Base-by-base conservation (phyloP, 2,329 filamentous ascomycete species). In the Curvularia spicifera region DNA sequence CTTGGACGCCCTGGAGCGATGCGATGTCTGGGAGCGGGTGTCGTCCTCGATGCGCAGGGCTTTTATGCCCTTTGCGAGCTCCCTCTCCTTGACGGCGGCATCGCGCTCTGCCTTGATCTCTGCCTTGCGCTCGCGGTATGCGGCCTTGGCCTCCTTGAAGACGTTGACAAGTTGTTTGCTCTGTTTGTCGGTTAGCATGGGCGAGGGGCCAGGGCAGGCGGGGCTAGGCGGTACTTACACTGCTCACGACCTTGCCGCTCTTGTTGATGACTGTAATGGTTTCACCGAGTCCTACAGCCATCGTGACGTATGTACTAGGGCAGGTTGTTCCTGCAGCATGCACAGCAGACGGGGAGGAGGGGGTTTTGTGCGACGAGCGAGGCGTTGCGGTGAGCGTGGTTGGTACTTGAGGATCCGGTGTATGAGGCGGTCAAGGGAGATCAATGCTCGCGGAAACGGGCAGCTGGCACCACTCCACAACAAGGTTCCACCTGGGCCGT, bases 261-360 rank as follows among this genome's bases (percentile, higher is more conserved):
- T 87, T 93, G 81, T 96, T 95, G 78, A 96, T 89, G 71, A 96
- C 91, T 66, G 91, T 93, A 67, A 97, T 88, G 49, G 91, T 94
- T 78, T 96, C 89, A 63, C 84, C 82, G 31, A 86, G 64, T 64
- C 84, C 82, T 31, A 86, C 65, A 22, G 71, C 74, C 73, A 77
- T 76, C 49, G 59, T 62, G 68, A 51, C 57, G 60, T 55, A 51
- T 9, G 33, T 35, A 12, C 20, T 54, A 42, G 47, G 54, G 53
- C 54, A 44, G 45, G 50, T 39, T 57, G 53, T 59, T 59, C 63
- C 60, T 68, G 61, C 63, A 68, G 66, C 56, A 56, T 67, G 67
- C 65, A 64, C 53, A 60, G 64, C 64, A 58, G 46, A 63, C 45
- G 61, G 42, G 42, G 60, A 46, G 57, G 56, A 61, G 60, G 56